Evolutionary conservation across 768 basidiomycete species (phyloP).

Genomic region (Pleurotus tuber-regium): DNA sequence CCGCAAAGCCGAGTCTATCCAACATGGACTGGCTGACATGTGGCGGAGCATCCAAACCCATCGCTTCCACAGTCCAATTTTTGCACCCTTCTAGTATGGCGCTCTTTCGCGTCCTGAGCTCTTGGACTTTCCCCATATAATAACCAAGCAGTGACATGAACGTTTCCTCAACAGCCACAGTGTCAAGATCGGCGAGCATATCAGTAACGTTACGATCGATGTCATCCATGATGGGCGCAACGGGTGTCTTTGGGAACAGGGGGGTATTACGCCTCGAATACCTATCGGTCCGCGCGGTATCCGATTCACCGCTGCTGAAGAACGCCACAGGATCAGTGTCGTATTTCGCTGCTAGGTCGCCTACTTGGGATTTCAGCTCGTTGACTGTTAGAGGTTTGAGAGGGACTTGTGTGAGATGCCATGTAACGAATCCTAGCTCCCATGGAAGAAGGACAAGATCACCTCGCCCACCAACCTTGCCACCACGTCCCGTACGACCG

Average conservation of each 20-base stretch:
- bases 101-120: constrained; percentile 42
- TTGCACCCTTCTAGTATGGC: constrained; percentile 55
- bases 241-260: constrained; percentile 14
- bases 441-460: constrained; percentile 81
- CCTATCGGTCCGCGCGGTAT: too few species aligned
- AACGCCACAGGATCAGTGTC: constrained; percentile 43
- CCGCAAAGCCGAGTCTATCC: constrained; percentile 32
- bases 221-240: constrained; percentile 21
- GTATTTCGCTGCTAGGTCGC: constrained; percentile 40
- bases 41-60: constrained; percentile 51
- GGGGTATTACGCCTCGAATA: not conserved
- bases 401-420: constrained; percentile 64
- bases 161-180: constrained; percentile 53
- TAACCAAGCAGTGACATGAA: constrained; percentile 72
- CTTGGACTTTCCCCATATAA: constrained; percentile 51
- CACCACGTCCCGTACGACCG: constrained; percentile 78
- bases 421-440: constrained; percentile 68
- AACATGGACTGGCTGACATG: constrained; percentile 50
- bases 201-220: constrained; percentile 27
- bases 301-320: too few species aligned
- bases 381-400: constrained; percentile 55
- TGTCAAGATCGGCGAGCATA: constrained; percentile 37
- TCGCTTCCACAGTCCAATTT: constrained; percentile 57
- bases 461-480: constrained; percentile 55
- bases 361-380: constrained; percentile 45